phyloP scores from a whole-genome alignment of 192 early-diverging fungal species.

The Backusella liffmaniae region DNA sequence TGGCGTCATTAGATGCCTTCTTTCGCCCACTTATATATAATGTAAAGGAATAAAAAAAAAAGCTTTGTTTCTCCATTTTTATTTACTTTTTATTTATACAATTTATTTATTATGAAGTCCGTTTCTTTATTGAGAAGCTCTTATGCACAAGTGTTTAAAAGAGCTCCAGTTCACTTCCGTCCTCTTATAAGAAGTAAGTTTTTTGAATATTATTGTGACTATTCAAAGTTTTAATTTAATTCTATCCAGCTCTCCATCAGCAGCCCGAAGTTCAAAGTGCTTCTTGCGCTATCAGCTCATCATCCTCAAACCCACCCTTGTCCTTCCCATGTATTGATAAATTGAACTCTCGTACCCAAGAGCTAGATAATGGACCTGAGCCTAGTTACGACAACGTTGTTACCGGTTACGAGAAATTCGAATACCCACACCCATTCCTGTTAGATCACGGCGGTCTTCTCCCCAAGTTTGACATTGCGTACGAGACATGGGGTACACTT shows the following conservation, averaged over 20 bases:
- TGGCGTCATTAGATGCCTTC: slow-evolving; percentile 9
- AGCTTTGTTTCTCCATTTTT: neutral
- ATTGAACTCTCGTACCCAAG: slow-evolving; percentile 56
- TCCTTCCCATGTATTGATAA: slow-evolving; percentile 77
- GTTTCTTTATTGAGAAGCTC: neutral
- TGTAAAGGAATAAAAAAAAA: neutral
- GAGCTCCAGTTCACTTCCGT: neutral
- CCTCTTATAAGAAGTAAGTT: neutral
- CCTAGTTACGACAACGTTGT: slow-evolving; percentile 81
- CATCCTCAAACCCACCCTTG: slow-evolving; percentile 60
- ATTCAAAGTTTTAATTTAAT: neutral
- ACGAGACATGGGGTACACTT: slow-evolving; percentile 95
- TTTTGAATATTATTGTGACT: neutral
- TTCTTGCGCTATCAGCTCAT: neutral
- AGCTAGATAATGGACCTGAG: slow-evolving; percentile 72
- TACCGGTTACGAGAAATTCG: slow-evolving; percentile 69
- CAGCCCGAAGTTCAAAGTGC: neutral
- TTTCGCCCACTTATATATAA: neutral
- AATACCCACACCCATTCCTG: slow-evolving; percentile 64
- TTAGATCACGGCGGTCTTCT: slow-evolving; percentile 84
- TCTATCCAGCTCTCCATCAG: neutral
- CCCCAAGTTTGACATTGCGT: slow-evolving; percentile 79
- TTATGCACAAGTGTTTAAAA: neutral
- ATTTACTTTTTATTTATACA: neutral
- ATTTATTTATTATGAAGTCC: slow-evolving; percentile 4